phyloP scores from a whole-genome alignment of 75 land plant species.

The Sequoiadendron giganteum region DNA sequence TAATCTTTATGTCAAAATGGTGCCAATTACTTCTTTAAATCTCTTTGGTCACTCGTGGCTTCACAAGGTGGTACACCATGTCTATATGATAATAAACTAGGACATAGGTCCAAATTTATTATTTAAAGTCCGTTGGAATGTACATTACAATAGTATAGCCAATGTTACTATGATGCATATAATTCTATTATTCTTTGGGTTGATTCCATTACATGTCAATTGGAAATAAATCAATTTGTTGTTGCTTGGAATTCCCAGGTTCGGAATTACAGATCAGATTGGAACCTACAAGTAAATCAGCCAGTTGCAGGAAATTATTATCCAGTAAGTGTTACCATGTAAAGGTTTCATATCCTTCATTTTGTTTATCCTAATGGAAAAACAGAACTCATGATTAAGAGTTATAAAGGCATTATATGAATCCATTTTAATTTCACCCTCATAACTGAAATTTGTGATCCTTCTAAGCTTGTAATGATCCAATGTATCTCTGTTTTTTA shows the following conservation, averaged over 20 bases:
- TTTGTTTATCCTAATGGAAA: not conserved
- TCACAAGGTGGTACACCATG: not conserved
- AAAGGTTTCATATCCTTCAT: not conserved
- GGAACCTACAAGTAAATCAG: slow-evolving; percentile 74
- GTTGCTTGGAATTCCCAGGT: slow-evolving; percentile 43
- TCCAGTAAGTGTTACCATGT: slow-evolving; percentile 47
- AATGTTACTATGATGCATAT: not conserved
- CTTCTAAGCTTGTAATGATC: not conserved
- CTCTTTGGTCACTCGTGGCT: not conserved
- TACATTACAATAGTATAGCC: not conserved
- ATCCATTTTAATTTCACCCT: not conserved
- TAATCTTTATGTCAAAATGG: too few species aligned
- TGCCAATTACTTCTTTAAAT: too few species aligned
- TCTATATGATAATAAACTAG: not conserved
- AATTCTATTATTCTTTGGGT: not conserved
- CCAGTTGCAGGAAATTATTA: slow-evolving; percentile 91
- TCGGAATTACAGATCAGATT: slow-evolving; percentile 74
- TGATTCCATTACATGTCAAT: not conserved
- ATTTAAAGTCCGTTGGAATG: not conserved
- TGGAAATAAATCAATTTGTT: not conserved
- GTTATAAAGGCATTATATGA: not conserved
- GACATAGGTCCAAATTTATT: not conserved
- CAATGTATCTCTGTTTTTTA: not conserved
- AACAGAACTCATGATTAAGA: not conserved
- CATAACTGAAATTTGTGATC: not conserved